phyloP scores from a whole-genome alignment of 164 flowering plant genomes.

The Cinnamomum micranthum region DNA sequence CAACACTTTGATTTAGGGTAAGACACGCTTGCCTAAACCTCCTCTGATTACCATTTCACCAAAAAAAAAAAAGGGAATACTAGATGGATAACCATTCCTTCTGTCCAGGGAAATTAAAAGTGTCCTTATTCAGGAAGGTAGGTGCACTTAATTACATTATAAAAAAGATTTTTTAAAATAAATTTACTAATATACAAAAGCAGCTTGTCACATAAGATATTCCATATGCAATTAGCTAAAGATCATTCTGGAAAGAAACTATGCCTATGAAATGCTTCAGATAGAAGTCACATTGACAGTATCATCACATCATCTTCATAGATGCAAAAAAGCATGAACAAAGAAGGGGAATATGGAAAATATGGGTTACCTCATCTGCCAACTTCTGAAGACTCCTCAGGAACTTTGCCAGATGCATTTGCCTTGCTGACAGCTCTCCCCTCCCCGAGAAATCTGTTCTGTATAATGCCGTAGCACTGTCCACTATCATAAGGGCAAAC shows the following conservation, averaged over 20 bases:
- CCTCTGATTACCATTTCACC: neutral
- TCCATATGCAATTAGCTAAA: neutral
- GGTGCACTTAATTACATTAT: neutral
- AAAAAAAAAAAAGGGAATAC: neutral
- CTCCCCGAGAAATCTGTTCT: conserved; percentile 93
- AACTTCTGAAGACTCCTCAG: conserved; percentile 74
- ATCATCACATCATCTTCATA: neutral
- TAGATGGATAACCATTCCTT: neutral
- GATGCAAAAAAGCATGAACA: neutral
- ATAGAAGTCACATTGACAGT: neutral
- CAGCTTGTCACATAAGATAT: neutral
- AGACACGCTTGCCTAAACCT: neutral
- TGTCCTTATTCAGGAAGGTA: neutral
- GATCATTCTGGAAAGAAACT: neutral
- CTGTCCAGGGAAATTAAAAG: neutral
- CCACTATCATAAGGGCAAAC: conserved; percentile 91
- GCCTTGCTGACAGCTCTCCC: conserved; percentile 94
- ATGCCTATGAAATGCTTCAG: neutral
- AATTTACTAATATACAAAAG: too few species aligned
- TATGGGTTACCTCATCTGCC: conserved; percentile 76
- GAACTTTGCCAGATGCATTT: conserved; percentile 52
- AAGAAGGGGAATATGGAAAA: neutral
- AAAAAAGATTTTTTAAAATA: too few species aligned
- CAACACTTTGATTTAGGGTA: too few species aligned
- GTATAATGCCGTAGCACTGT: conserved; percentile 91